These are phyloP conservation scores for Fusarium begoniae DNA, from an alignment of 2,329 filamentous ascomycete species.

Conservation along the genomic window DNA sequence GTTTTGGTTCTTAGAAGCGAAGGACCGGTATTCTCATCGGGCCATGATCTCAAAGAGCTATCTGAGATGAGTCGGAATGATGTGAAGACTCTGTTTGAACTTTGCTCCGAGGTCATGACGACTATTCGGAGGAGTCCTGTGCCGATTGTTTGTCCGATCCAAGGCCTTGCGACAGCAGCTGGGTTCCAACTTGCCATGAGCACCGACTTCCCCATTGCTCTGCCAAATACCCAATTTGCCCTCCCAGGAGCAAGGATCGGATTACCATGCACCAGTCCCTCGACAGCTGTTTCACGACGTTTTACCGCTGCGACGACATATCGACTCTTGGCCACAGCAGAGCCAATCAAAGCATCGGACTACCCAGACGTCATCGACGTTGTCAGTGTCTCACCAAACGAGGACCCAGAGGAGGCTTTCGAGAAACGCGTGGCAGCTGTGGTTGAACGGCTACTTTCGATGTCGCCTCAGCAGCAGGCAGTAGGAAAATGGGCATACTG, in stretches of 20 bases:
- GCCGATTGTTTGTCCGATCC: constrained; percentile 35
- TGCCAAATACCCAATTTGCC: constrained; percentile 27
- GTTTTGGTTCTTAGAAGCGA: constrained; percentile 38
- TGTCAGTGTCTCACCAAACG: not conserved
- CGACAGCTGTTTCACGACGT: constrained; percentile 32
- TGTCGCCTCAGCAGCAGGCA: constrained; percentile 33
- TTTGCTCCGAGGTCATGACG: constrained; percentile 38
- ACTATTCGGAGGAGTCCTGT: constrained; percentile 37
- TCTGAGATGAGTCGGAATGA: constrained; percentile 3
- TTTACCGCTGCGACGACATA: constrained; percentile 27
- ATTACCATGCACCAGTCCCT: constrained; percentile 38
- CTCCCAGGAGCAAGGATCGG: constrained; percentile 37
- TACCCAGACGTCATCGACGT: constrained; percentile 33
- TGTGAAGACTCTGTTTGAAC: constrained; percentile 26
- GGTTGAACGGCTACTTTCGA: constrained; percentile 4
- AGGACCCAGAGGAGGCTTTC: not conserved
- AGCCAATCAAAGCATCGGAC: constrained; percentile 17
- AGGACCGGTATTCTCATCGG: constrained; percentile 37
- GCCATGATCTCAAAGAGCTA: constrained; percentile 39
- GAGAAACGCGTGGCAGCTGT: constrained; percentile 21
- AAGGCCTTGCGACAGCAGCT: constrained; percentile 38
- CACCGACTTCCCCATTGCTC: constrained; percentile 34
- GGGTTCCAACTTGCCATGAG: constrained; percentile 41
- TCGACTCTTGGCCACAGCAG: constrained; percentile 30
- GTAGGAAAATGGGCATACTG: constrained; percentile 41